These are phyloP conservation scores for Turnera subulata DNA, from an alignment of 345 rosid species.

Conservation along the genomic window DNA sequence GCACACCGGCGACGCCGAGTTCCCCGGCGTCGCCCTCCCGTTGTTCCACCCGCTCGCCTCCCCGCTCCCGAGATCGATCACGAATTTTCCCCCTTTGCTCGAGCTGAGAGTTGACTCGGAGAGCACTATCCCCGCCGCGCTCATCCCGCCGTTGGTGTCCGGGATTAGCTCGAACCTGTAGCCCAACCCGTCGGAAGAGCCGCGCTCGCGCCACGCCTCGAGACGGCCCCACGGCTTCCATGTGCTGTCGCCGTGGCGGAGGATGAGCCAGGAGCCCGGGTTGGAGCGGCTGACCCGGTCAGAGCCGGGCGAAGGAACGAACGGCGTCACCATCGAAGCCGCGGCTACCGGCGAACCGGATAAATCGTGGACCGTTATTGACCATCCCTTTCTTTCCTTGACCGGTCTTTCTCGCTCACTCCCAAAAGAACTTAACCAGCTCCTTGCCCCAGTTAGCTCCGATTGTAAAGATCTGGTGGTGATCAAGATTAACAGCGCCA, in stretches of 20 bases:
- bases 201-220: constrained; percentile 95
- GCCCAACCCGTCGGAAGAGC: constrained; percentile 61
- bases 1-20: constrained; percentile 50
- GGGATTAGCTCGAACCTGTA: constrained; percentile 74
- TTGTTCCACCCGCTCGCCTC: background rate
- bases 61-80: constrained; percentile 45
- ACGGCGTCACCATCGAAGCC: constrained; percentile 80
- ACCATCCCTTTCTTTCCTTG: constrained; percentile 90
- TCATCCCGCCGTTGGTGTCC: constrained; percentile 35
- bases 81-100: constrained; percentile 70
- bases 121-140: constrained; percentile 61
- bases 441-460: constrained; percentile 44
- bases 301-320: constrained; percentile 80
- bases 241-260: constrained; percentile 71
- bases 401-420: constrained; percentile 73
- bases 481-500: background rate
- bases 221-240: constrained; percentile 97
- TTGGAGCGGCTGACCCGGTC: constrained; percentile 89
- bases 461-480: constrained; percentile 53
- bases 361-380: constrained; percentile 79
- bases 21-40: constrained; percentile 36
- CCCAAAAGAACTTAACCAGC: constrained; percentile 80
- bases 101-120: constrained; percentile 66
- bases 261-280: constrained; percentile 85
- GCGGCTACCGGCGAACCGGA: constrained; percentile 89